Conservation (phyloP, 1,139 yeast species). For the Suhomyces taliae region DNA sequence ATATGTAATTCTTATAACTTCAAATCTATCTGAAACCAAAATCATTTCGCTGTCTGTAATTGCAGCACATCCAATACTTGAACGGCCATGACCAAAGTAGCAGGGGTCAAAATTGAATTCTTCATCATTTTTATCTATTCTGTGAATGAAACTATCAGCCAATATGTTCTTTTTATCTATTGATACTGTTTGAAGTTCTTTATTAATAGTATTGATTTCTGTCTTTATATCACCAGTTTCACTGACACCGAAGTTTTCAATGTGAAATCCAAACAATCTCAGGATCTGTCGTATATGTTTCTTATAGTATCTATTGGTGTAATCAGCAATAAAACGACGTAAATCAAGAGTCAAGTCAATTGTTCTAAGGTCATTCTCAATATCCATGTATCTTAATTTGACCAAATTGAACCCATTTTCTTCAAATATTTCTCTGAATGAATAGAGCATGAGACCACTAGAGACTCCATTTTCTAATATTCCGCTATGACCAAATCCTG, state of each 20-base stretch:
- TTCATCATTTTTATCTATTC: neutral
- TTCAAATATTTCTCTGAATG: constrained; percentile 2
- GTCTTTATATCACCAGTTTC: neutral
- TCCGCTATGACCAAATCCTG: neutral
- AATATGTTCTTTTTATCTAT: neutral
- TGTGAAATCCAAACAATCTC: constrained; percentile 1
- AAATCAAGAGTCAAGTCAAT: constrained; percentile 1
- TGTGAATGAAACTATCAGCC: neutral
- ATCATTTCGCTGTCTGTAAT: constrained; percentile 2
- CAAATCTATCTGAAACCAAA: constrained; percentile 1
- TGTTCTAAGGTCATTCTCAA: neutral
- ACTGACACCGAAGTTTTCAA: neutral
- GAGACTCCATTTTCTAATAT: neutral
- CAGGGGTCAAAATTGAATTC: neutral
- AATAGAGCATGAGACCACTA: constrained; percentile 2
- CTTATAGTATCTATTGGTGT: neutral
- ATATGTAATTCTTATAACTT: neutral
- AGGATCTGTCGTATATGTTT: neutral
- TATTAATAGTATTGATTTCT: neutral
- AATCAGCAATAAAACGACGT: neutral
- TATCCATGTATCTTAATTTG: constrained; percentile 1
- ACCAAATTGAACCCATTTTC: constrained; percentile 1
- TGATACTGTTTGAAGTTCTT: neutral
- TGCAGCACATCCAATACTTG: neutral
- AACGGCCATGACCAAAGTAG: neutral